Base-by-base conservation (phyloP, 345 rosid species). In the Trapa bicornis region DNA sequence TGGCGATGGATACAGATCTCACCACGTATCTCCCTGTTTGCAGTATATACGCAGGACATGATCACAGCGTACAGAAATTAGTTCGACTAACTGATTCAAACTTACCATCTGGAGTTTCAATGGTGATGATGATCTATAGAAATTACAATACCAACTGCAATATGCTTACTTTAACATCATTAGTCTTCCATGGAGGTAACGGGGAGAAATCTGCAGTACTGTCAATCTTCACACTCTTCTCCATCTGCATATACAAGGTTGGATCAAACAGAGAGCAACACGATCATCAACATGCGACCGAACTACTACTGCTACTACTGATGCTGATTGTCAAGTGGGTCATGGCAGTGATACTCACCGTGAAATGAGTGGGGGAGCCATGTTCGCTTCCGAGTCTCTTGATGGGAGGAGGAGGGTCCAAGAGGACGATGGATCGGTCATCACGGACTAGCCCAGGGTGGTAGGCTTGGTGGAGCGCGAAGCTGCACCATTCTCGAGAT, bases 401-500 rank as follows among this genome's bases (percentile, higher is more conserved):
- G 35, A 80, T 70, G 8, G 89, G 38, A 35, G 64, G 29, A 22
- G 29, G 71, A 53, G 71, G 71, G 50, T 72, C 66, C 45, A 67
- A 57, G 41, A 72, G 71, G 67, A 72, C 70, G 8, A 72, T 67
- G 1, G 72, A 69, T n/a, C 43, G 72, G 17, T 61, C 72, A 79
- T 53, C 29, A 22, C 29, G 92, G 39, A 71, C 73, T 29, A 74
- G 53, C 42, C 79, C 82, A 0, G 97, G 88, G 41, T 88, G 91
- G 22, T 88, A 85, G 61, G 97, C 77, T 67, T 43, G 47, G 11
- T 88, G 92, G 66, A 93, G 88, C 10, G 97, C 95, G 58, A 93
- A 88, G 73, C 86, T 78, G 74, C 97, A 93, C 98, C 97, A 93
- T 38, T 92, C 77, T 10, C 75, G 72, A 6, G 98, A 93, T 42